These are phyloP conservation scores for Entomophthora muscae DNA, from an alignment of 371 early-diverging fungal species.

Conservation along the genomic window DNA sequence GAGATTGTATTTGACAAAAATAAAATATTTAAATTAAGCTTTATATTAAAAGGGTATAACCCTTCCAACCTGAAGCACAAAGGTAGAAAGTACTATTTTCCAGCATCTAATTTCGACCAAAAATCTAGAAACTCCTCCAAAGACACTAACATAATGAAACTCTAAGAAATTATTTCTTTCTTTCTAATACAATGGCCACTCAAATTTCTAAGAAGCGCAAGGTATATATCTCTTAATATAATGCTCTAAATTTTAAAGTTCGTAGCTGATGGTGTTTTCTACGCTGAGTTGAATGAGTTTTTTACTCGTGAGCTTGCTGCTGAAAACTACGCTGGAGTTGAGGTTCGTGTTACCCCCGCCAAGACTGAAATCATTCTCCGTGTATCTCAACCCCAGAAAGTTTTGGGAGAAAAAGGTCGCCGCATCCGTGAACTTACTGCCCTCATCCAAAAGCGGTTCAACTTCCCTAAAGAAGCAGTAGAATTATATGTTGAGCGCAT, in stretches of 20 bases:
- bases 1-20: too few relatives aligned
- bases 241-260: conserved; percentile 30
- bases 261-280: conserved; percentile 99
- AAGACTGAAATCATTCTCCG: conserved; percentile 99
- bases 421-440: conserved; percentile 97
- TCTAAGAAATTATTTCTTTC: too few relatives aligned
- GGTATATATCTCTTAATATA: neutral
- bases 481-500: conserved; percentile 99
- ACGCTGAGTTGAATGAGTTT: conserved; percentile 98
- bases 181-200: conserved; percentile 7
- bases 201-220: conserved; percentile 10
- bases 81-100: too few relatives aligned
- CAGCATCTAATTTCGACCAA: too few relatives aligned
- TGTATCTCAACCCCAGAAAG: conserved; percentile 95
- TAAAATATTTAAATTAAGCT: too few relatives aligned
- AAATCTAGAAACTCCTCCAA: too few relatives aligned
- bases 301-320: conserved; percentile 80
- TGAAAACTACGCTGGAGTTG: conserved; percentile 93
- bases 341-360: conserved; percentile 95
- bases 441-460: conserved; percentile 97
- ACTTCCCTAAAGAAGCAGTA: conserved; percentile 93
- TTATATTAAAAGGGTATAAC: too few relatives aligned
- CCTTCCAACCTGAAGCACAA: too few relatives aligned
- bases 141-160: too few relatives aligned
- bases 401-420: conserved; percentile 97